These are phyloP conservation scores for Aspergillus panamensis DNA, from an alignment of 495 filamentous ascomycete species.

Conservation along the genomic window DNA sequence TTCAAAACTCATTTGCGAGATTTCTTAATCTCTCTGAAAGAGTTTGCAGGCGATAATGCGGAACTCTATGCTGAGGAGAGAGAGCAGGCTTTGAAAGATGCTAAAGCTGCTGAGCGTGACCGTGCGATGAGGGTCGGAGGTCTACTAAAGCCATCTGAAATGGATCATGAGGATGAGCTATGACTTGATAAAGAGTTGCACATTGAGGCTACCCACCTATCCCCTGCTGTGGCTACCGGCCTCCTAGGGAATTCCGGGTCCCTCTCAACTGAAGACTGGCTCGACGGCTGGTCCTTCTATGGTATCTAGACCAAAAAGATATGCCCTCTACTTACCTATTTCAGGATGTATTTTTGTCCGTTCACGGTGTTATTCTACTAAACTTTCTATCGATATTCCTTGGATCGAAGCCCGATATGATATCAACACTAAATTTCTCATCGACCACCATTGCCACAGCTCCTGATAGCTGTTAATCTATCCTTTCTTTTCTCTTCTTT, in stretches of 20 bases:
- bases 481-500: not conserved
- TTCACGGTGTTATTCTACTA: slow-evolving; percentile 2
- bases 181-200: slow-evolving; percentile 73
- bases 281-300: slow-evolving; percentile 44
- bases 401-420: slow-evolving; percentile 6
- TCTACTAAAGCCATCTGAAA: slow-evolving; percentile 85
- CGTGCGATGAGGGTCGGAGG: slow-evolving; percentile 89
- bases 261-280: slow-evolving; percentile 23
- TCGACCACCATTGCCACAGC: not conserved
- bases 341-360: slow-evolving; percentile 19
- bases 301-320: slow-evolving; percentile 27
- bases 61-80: slow-evolving; percentile 95
- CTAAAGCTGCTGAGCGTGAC: slow-evolving; percentile 75
- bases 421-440: slow-evolving; percentile 10
- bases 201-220: slow-evolving; percentile 45
- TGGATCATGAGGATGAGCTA: slow-evolving; percentile 88
- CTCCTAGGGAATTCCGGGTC: slow-evolving; percentile 7
- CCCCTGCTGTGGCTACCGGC: slow-evolving; percentile 15
- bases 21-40: slow-evolving; percentile 94
- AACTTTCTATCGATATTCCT: slow-evolving; percentile 3
- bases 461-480: not conserved
- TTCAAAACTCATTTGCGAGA: slow-evolving; percentile 95
- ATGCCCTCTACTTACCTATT: slow-evolving; percentile 5
- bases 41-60: slow-evolving; percentile 79
- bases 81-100: slow-evolving; percentile 76